A percentile compares a stretch with the other conserved stretches of the same genome.
Conservation (phyloP, 2,329 filamentous ascomycete genomes). For the Colletotrichum limetticola region DNA sequence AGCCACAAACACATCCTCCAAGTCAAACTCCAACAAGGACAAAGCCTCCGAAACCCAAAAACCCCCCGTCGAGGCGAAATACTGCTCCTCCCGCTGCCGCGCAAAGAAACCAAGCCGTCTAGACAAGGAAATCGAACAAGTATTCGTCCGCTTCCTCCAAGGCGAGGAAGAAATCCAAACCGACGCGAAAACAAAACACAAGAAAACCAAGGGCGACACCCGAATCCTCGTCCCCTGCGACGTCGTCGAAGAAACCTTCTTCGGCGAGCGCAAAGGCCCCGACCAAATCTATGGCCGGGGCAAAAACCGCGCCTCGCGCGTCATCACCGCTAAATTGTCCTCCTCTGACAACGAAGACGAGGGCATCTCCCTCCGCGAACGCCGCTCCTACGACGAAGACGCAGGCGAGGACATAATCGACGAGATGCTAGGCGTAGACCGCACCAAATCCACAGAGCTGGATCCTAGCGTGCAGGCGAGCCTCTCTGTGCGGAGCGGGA, state of each 20-base stretch:
- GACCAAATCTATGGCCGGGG: conserved; percentile 51
- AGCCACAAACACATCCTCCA: conserved; percentile 29
- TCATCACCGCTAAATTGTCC: conserved; percentile 42
- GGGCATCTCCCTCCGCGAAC: conserved; percentile 46
- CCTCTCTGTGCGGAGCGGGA: conserved; percentile 50
- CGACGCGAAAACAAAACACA: conserved; percentile 31
- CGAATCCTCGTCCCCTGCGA: conserved; percentile 60
- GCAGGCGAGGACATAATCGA: conserved; percentile 27
- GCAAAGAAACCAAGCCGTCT: conserved; percentile 59
- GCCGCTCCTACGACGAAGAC: conserved; percentile 37
- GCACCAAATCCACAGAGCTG: conserved; percentile 46
- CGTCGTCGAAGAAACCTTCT: conserved; percentile 58
- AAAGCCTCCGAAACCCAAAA: conserved; percentile 40
- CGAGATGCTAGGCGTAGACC: conserved; percentile 22
- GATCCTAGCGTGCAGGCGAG: conserved; percentile 52
- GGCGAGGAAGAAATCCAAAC: conserved; percentile 33
- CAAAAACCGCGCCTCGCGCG: conserved; percentile 56
- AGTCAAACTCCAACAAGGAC: neutral
- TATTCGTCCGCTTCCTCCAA: conserved; percentile 52
- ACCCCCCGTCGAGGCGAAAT: conserved; percentile 49
- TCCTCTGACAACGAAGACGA: conserved; percentile 37
- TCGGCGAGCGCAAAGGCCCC: conserved; percentile 28
- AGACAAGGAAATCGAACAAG: conserved; percentile 63
- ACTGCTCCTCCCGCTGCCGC: conserved; percentile 67
- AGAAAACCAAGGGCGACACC: conserved; percentile 59